Percentiles rank a stretch among this genome's conserved stretches.
These are phyloP conservation scores for Pichia scutulata DNA, from an alignment of 805 yeast species.

Conservation along the genomic window DNA sequence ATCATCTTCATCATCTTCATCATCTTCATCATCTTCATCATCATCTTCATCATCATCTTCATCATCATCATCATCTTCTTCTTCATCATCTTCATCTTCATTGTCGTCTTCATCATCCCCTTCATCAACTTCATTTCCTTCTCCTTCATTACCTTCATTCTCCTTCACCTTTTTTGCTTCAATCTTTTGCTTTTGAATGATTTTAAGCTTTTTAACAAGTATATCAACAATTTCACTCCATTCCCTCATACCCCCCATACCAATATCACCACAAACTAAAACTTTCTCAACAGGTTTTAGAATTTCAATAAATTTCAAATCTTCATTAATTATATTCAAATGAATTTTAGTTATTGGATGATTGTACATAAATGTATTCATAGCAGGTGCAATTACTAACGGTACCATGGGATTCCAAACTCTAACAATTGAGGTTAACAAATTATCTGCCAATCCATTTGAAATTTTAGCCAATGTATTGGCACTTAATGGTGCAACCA, in stretches of 20 bases:
- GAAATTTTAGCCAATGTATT: slow-evolving; percentile 87
- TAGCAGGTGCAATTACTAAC: slow-evolving; percentile 86
- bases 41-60: slow-evolving; percentile 5
- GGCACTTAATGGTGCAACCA: slow-evolving; percentile 93
- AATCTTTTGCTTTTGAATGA: slow-evolving; percentile 43
- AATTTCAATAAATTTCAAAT: slow-evolving; percentile 94
- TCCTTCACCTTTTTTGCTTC: slow-evolving; percentile 11
- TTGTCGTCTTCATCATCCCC: slow-evolving; percentile 1
- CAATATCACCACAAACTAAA: slow-evolving; percentile 91
- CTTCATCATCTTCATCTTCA: slow-evolving; percentile 4
- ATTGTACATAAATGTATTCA: slow-evolving; percentile 89
- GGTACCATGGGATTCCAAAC: slow-evolving; percentile 96
- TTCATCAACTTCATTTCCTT: background rate
- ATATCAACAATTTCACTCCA: slow-evolving; percentile 90
- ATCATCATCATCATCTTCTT: slow-evolving; percentile 3
- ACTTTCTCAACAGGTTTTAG: slow-evolving; percentile 93
- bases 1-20: slow-evolving; percentile 1
- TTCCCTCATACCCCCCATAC: slow-evolving; percentile 99
- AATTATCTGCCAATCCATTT: slow-evolving; percentile 85
- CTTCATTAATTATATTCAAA: slow-evolving; percentile 66
- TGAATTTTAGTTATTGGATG: slow-evolving; percentile 85
- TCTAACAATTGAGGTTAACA: slow-evolving; percentile 81
- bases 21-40: slow-evolving; percentile 4
- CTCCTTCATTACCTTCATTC: slow-evolving; percentile 2
- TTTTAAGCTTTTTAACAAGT: slow-evolving; percentile 64